Base-by-base conservation (phyloP, 495 filamentous ascomycete genomes). In the Tetracladium setigerum region DNA sequence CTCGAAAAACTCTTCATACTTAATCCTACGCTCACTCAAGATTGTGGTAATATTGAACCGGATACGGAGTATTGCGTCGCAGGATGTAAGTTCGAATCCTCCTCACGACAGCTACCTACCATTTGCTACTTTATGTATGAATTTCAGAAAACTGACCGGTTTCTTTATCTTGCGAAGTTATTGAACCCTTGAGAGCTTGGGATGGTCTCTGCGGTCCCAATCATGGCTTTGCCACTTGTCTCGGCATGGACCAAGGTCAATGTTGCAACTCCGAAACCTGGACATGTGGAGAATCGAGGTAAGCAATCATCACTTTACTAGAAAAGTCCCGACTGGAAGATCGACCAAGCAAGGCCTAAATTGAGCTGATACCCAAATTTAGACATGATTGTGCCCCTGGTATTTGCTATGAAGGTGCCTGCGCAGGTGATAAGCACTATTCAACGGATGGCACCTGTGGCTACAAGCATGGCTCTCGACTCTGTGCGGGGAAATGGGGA, bases 401-500 rank as follows among this genome's bases (percentile, higher is more conserved):
- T 12, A 66, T 49, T 17, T 66, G 59, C 46, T 64, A 57, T 24
- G 55, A 63, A 32, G 61, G 61, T 14, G 30, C 14, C 9, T 66
- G 59, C 38, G 5, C 0, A 7, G 59, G 63, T 14, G 48, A 56
- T 18, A 7, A 15, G 4, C 19, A 57, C 18, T 63, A 43, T 18
- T 44, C 18, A 24, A 59, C 50, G 27, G 57, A 62, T 36, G 59
- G 61, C 11, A 59, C 34, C 0, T 65, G 61, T 30, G 61, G 62
- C 12, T 11, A 22, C 1, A 13, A 53, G 2, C 27, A 63, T 36
- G 53, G 49, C 33, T 19, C 24, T 34, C 41, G 27, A 13, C 12
- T 1, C 1, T 65, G 58, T 46, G 39, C 38, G 7, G 54, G 60
- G 12, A 46, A 49, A 52, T 63, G 55, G 60, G 62, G 58, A 0